Evolutionary conservation across 2,329 filamentous ascomycete species (phyloP), one percentile per base, ranked within the genome.

Genomic region (Lanzia echinophila): DNA sequence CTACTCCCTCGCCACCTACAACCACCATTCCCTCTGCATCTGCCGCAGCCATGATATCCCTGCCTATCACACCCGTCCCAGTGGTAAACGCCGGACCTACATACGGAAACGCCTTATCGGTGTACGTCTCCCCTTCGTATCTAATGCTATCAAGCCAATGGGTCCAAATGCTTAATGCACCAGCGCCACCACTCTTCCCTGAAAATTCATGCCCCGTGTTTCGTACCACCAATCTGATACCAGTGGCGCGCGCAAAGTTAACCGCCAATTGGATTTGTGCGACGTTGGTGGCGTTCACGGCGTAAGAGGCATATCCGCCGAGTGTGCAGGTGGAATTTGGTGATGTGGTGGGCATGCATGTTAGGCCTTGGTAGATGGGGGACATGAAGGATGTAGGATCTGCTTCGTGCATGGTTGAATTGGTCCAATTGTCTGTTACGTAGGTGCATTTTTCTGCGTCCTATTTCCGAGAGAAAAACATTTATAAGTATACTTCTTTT

Each of bases 131-230:
- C 58, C 24, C 24, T 28, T 47, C 34, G 32, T 47, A 70, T 36
- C 69, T 62, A 6, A 72, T 68, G 4, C 12, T 13, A 22, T 76
- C 76, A 34, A 78, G 63, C 47, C 73, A 62, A 58, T 78, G 75
- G 3, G 73, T 78, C 76, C 75, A 79, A 52, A 78, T 66, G 45
- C 70, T 72, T 1, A 79, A 62, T 0, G 73, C 70, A 10, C 75
- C 75, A 1, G 70, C 69, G 36, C 75, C 75, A 5, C 70, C 70
- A 0, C 73, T 75, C 54, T 74, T 73, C 15, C 73, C 75, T 20
- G 67, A 70, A 56, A 73, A 78, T 58, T 73, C 72, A 56, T 77
- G 73, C 3, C 74, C 73, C 3, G 73, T 76, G 53, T 75, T 76
- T 58, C 72, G 73, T 46, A 70, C 62, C 2, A 66, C 67, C 7